Evolutionary conservation across 2,329 filamentous ascomycete genomes (phyloP).

Genomic region (Chaetoscypha palmicola): DNA sequence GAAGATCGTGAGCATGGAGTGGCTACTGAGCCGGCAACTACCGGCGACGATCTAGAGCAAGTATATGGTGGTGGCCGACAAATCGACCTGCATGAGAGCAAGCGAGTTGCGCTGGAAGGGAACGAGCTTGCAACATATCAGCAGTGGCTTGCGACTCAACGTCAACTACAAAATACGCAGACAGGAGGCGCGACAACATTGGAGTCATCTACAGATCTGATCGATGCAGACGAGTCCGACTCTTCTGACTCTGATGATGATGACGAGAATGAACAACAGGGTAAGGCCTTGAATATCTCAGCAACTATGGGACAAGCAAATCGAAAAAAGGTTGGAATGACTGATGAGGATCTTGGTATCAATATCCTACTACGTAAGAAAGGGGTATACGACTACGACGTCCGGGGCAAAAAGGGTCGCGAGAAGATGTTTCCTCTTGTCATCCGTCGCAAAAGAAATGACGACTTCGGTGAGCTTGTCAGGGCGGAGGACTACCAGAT

Average conservation of each 20-base stretch:
- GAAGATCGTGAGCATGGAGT: conserved; percentile 60
- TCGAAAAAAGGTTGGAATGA: conserved; percentile 78
- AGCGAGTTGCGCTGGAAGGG: conserved; percentile 60
- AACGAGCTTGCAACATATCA: conserved; percentile 79
- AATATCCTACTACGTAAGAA: conserved; percentile 85
- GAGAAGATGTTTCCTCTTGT: conserved; percentile 90
- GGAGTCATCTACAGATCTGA: conserved; percentile 63
- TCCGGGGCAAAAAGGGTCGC: conserved; percentile 82
- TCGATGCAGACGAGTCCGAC: conserved; percentile 76
- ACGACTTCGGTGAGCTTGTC: conserved; percentile 93
- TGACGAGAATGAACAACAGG: conserved; percentile 84
- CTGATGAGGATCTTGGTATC: conserved; percentile 84
- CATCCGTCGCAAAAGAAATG: conserved; percentile 67
- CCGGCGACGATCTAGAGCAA: conserved; percentile 55
- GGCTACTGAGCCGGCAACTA: conserved; percentile 46
- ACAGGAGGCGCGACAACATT: conserved; percentile 61
- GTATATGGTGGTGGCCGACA: conserved; percentile 58
- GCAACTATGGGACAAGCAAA: conserved; percentile 76
- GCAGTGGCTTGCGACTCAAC: conserved; percentile 83
- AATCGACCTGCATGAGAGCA: conserved; percentile 53
- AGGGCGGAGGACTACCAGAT: conserved; percentile 88
- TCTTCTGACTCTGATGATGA: conserved; percentile 82
- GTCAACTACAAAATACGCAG: conserved; percentile 76
- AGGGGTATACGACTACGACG: conserved; percentile 88
- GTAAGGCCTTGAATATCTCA: conserved; percentile 83